Conservation (phyloP, 108 stramenopile genomes). For the Schizochytrium sp. region DNA sequence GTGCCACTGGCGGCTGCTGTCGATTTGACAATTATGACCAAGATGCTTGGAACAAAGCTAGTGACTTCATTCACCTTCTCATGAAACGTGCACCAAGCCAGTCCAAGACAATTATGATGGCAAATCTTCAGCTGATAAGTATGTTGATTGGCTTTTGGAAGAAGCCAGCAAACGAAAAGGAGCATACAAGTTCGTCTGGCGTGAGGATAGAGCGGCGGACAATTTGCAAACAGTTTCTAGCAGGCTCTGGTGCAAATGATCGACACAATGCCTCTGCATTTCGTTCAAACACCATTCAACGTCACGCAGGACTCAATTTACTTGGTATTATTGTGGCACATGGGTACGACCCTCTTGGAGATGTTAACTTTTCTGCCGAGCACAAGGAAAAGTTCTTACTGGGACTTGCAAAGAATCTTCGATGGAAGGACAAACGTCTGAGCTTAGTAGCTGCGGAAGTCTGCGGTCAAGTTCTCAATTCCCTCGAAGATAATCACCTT, state of each 20-base stretch:
- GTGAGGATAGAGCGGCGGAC: neutral
- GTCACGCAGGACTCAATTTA: slow-evolving; percentile 26
- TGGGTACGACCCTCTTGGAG: slow-evolving; percentile 33
- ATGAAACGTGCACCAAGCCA: neutral
- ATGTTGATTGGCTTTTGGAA: slow-evolving; percentile 58
- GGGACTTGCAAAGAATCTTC: slow-evolving; percentile 27
- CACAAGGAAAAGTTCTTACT: slow-evolving; percentile 40
- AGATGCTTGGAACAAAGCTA: neutral
- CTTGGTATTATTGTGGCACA: slow-evolving; percentile 25
- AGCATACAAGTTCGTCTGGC: neutral
- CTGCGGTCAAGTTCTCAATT: neutral
- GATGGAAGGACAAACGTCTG: slow-evolving; percentile 9
- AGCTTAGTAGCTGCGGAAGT: slow-evolving; percentile 30
- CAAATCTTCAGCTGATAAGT: slow-evolving; percentile 37
- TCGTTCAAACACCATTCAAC: neutral
- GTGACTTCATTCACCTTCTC: neutral
- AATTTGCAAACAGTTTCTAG: neutral
- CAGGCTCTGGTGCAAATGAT: neutral
- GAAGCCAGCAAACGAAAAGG: neutral
- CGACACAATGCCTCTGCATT: neutral
- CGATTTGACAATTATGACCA: neutral
- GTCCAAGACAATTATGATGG: slow-evolving; percentile 37
- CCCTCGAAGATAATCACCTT: neutral
- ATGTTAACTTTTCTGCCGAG: neutral
- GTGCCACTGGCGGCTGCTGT: neutral